phyloP scores from a whole-genome alignment of 106 monocot species.

The Platanthera guangdongensis region DNA sequence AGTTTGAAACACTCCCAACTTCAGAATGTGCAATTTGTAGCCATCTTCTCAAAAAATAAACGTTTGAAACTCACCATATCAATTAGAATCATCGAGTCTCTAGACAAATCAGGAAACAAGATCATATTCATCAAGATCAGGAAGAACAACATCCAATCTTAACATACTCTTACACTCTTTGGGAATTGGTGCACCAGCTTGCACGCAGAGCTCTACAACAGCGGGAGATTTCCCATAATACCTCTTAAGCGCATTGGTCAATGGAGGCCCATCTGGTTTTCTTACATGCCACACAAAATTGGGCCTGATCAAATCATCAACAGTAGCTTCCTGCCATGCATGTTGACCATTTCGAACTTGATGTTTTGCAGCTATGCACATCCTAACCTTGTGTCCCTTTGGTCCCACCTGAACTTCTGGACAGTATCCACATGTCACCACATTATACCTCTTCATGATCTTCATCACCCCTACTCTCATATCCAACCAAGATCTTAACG shows the following conservation, averaged over 20 bases:
- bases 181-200: conserved; percentile 52
- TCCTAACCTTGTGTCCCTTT: conserved; percentile 86
- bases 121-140: conserved; percentile 56
- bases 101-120: conserved; percentile 35
- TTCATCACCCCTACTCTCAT: conserved; percentile 44
- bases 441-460: conserved; percentile 63
- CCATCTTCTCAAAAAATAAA: neutral
- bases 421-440: conserved; percentile 77
- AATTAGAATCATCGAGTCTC: neutral
- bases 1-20: neutral
- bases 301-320: conserved; percentile 55
- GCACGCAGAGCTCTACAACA: conserved; percentile 63
- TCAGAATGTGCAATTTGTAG: neutral
- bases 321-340: conserved; percentile 78
- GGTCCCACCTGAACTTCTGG: conserved; percentile 75
- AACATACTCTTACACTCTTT: conserved; percentile 46
- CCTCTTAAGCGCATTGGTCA: conserved; percentile 64
- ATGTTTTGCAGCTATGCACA: conserved; percentile 59
- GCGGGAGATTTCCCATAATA: conserved; percentile 77
- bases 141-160: conserved; percentile 65
- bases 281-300: conserved; percentile 66
- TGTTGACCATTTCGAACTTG: conserved; percentile 62
- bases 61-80: neutral
- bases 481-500: conserved; percentile 46
- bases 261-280: conserved; percentile 20